Conservation (phyloP, 140 eudicot genomes). For the Ambrosia hybrid region DNA sequence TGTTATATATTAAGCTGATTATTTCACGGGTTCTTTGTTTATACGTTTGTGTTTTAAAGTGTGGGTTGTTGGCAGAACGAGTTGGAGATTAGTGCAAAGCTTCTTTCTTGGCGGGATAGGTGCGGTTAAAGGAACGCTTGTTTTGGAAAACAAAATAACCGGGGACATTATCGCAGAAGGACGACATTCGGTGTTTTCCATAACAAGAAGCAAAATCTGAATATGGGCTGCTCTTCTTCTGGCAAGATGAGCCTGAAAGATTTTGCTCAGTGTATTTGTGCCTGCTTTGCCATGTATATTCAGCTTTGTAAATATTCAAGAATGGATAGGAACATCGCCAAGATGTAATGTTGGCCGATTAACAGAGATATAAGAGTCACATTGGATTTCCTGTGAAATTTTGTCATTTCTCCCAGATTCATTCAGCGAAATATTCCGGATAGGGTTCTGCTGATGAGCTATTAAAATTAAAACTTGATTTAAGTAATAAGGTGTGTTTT, state of each 20-base stretch:
- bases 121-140: too few species aligned
- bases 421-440: conserved; percentile 27
- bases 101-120: too few species aligned
- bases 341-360: conserved; percentile 66
- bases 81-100: too few species aligned
- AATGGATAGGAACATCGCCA: conserved; percentile 75
- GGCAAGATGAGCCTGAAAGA: not conserved
- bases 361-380: conserved; percentile 73
- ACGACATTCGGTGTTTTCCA: conserved; percentile 62
- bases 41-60: conserved; percentile 7
- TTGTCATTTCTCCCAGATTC: conserved; percentile 50
- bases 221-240: not conserved
- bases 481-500: conserved; percentile 11
- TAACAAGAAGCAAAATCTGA: conserved; percentile 60
- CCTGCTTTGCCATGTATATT: too few species aligned
- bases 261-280: not conserved
- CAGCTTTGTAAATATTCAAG: conserved; percentile 50
- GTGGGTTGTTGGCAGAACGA: conserved; percentile 49
- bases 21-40: conserved; percentile 16
- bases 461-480: conserved; percentile 2
- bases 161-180: conserved; percentile 75
- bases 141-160: conserved; percentile 55
- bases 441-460: not conserved
- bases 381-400: conserved; percentile 69
- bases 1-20: not conserved